A percentile compares a stretch with the other conserved stretches of the same genome.
Evolutionary conservation across 2,329 filamentous ascomycete genomes (phyloP).

Genomic region (Ophiostoma himal-ulmi): DNA sequence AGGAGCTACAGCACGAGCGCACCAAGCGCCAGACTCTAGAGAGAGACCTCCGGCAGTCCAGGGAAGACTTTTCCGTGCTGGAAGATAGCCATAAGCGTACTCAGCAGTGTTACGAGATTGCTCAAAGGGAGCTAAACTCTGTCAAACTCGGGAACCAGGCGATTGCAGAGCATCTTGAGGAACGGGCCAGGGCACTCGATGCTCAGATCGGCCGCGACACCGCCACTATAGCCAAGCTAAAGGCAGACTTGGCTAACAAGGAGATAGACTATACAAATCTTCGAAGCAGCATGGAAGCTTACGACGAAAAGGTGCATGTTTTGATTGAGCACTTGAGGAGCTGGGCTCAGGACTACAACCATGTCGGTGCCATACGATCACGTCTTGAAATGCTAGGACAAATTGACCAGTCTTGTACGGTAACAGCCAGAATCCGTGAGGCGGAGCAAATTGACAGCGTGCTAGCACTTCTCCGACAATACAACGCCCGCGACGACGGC

Average conservation of each 20-base stretch:
- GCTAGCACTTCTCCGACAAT: conserved; percentile 19
- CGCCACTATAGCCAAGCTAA: conserved; percentile 15
- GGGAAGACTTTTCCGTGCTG: conserved; percentile 14
- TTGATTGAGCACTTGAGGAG: conserved; percentile 20
- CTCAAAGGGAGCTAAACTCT: conserved; percentile 20
- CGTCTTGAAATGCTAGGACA: conserved; percentile 21
- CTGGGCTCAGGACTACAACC: conserved; percentile 22
- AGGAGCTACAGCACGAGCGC: conserved; percentile 23
- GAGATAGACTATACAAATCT: conserved; percentile 19
- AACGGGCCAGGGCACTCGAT: conserved; percentile 15
- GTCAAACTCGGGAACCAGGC: conserved; percentile 6
- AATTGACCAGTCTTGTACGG: conserved; percentile 15
- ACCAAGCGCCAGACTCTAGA: conserved; percentile 22
- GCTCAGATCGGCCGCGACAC: background rate
- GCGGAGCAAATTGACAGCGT: conserved; percentile 19
- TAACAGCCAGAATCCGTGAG: conserved; percentile 17
- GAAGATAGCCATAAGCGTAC: conserved; percentile 22
- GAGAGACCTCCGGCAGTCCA: conserved; percentile 21
- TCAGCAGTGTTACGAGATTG: background rate
- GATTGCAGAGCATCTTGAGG: background rate
- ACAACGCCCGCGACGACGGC: conserved; percentile 4
- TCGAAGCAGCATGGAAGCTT: conserved; percentile 16
- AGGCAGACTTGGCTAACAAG: conserved; percentile 18
- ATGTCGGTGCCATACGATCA: conserved; percentile 18
- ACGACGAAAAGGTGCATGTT: conserved; percentile 14